Conservation (phyloP, 192 early-diverging fungal genomes). For the Umbelopsis vinacea region DNA sequence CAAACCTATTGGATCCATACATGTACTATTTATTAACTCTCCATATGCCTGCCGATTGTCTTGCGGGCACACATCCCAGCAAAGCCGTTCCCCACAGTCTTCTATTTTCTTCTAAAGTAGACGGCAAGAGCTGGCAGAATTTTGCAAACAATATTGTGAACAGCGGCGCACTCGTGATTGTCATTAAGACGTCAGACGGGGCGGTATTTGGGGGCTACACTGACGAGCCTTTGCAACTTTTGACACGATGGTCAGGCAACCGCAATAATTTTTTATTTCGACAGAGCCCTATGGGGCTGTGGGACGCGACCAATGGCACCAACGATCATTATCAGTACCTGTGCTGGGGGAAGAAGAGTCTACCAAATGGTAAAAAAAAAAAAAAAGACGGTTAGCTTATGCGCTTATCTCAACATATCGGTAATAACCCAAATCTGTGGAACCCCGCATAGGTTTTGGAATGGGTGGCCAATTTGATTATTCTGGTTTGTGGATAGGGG, state of each 20-base stretch:
- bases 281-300: constrained; percentile 15
- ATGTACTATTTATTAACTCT: constrained; percentile 46
- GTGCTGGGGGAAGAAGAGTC: constrained; percentile 71
- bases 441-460: constrained; percentile 50
- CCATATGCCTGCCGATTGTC: constrained; percentile 25
- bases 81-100: constrained; percentile 31
- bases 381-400: too few relatives aligned
- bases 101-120: constrained; percentile 51
- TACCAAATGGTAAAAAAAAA: constrained; percentile 65
- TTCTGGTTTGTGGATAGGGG: constrained; percentile 72
- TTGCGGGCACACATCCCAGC: constrained; percentile 27
- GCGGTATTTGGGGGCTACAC: constrained; percentile 73
- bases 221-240: constrained; percentile 57
- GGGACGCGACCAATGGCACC: constrained; percentile 45
- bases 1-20: constrained; percentile 39
- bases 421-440: background rate
- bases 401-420: constrained; percentile 7
- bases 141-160: constrained; percentile 44
- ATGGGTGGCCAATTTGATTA: constrained; percentile 78
- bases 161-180: constrained; percentile 52
- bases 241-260: constrained; percentile 66
- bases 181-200: constrained; percentile 58
- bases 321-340: constrained; percentile 79
- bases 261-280: constrained; percentile 65
- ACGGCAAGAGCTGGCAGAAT: constrained; percentile 55